These are phyloP conservation scores for Pseudocercospora musae DNA, from an alignment of 2,329 filamentous ascomycete species.

Conservation along the genomic window DNA sequence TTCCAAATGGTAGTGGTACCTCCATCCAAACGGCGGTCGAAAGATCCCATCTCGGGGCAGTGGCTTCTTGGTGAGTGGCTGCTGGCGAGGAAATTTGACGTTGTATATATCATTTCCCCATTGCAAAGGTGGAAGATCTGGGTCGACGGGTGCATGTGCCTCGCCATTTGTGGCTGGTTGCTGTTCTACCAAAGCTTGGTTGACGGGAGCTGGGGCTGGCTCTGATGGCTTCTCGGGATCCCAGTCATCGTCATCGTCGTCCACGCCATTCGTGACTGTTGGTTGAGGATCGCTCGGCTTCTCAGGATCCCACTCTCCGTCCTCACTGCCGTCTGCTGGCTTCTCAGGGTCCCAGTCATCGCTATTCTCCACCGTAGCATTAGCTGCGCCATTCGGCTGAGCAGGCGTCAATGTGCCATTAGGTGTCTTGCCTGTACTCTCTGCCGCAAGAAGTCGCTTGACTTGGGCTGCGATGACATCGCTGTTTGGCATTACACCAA, in stretches of 20 bases:
- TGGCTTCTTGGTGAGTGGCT: slow-evolving; percentile 28
- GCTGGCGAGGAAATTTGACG: slow-evolving; percentile 76
- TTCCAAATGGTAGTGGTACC: slow-evolving; percentile 93
- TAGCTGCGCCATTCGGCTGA: slow-evolving; percentile 37
- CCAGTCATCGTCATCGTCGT: slow-evolving; percentile 35
- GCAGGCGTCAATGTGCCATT: slow-evolving; percentile 15
- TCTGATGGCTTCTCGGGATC: slow-evolving; percentile 47
- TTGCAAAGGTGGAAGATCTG: slow-evolving; percentile 48
- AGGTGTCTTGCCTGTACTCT: slow-evolving; percentile 40
- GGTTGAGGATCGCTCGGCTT: slow-evolving; percentile 44
- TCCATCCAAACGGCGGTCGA: slow-evolving; percentile 93
- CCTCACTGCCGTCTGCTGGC: slow-evolving; percentile 43
- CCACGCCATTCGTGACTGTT: slow-evolving; percentile 24
- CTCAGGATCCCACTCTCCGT: slow-evolving; percentile 38
- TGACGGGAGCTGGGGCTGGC: slow-evolving; percentile 29
- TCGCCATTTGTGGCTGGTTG: slow-evolving; percentile 11
- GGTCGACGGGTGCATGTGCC: slow-evolving; percentile 4
- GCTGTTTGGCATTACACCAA: slow-evolving; percentile 95
- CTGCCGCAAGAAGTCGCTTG: slow-evolving; percentile 66
- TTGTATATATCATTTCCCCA: slow-evolving; percentile 95
- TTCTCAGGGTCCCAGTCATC: slow-evolving; percentile 41
- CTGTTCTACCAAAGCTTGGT: slow-evolving; percentile 23
- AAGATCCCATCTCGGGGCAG: slow-evolving; percentile 80
- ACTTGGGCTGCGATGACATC: slow-evolving; percentile 81
- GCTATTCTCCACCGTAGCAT: slow-evolving; percentile 20